A percentile compares a stretch with the other conserved stretches of the same genome.
Evolutionary conservation across 352 stramenopile genomes (phyloP).

Genomic region (Globisporangium radiosum): DNA sequence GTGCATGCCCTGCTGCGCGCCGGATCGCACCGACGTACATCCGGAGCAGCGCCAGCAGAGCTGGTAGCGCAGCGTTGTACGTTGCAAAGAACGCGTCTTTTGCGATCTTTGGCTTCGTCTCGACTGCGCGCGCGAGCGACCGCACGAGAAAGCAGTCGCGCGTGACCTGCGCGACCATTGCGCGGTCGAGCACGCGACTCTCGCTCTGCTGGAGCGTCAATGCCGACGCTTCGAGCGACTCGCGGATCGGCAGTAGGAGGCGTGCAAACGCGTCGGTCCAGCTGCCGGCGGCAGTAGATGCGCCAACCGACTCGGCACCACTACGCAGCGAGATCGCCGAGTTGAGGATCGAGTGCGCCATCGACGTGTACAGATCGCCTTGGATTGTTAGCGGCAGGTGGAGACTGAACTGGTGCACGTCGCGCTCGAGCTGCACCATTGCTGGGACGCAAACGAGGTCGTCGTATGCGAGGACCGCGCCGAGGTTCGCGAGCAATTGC

Average conservation of each 20-base stretch:
- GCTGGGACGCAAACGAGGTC: constrained; percentile 58
- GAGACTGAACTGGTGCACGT: constrained; percentile 70
- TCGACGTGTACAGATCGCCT: constrained; percentile 69
- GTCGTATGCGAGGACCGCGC: constrained; percentile 61
- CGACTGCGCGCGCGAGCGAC: constrained; percentile 55
- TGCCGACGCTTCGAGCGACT: constrained; percentile 67
- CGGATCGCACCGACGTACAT: constrained; percentile 65
- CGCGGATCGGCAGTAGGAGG: constrained; percentile 57
- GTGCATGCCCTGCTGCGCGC: constrained; percentile 25
- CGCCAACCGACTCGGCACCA: constrained; percentile 11
- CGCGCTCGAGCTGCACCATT: constrained; percentile 59
- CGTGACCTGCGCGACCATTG: constrained; percentile 59
- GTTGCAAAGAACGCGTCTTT: constrained; percentile 70
- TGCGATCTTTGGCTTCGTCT: constrained; percentile 68
- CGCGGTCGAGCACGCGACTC: constrained; percentile 52
- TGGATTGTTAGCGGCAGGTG: constrained; percentile 67
- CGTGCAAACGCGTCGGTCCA: constrained; percentile 56
- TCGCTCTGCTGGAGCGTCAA: constrained; percentile 67
- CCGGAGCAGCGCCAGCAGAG: constrained; percentile 53
- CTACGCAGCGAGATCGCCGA: constrained; percentile 57
- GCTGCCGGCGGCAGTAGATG: constrained; percentile 20
- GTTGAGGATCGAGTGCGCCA: constrained; percentile 77
- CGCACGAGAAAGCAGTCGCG: constrained; percentile 69
- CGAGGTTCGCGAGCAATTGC: constrained; percentile 58
- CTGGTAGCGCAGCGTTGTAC: constrained; percentile 50